Conservation (phyloP, 345 rosid genomes). For the Rhodomyrtus tomentosa region DNA sequence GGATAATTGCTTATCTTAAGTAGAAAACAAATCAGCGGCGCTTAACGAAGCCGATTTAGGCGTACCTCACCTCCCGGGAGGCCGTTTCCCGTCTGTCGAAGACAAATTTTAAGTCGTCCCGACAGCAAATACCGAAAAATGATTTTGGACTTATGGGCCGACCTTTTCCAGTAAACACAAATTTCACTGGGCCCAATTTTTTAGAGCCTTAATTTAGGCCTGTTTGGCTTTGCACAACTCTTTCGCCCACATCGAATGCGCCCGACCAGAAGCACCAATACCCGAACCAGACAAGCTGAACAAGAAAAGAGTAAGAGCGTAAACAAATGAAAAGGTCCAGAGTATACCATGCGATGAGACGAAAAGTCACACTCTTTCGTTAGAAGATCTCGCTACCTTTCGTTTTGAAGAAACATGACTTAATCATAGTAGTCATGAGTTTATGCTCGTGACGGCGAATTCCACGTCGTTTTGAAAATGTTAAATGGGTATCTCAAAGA, state of each 20-base stretch:
- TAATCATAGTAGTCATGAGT: too few species aligned
- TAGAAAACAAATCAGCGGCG: too few species aligned
- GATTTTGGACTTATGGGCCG: background rate
- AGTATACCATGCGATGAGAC: background rate
- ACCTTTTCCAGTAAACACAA: background rate
- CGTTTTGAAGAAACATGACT: too few species aligned
- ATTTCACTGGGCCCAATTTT: background rate
- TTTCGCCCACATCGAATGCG: background rate
- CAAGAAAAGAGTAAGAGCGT: background rate
- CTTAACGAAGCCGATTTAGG: too few species aligned
- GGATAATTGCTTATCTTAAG: too few species aligned
- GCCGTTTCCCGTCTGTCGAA: too few species aligned
- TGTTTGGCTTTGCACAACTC: background rate
- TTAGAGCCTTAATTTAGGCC: background rate
- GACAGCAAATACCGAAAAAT: background rate
- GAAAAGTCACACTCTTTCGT: too few species aligned
- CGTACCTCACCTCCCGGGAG: too few species aligned
- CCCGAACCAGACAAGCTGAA: background rate
- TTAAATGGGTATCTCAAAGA: background rate
- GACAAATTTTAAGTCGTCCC: background rate
- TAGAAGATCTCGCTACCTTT: too few species aligned
- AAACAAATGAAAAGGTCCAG: background rate
- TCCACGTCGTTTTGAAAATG: fast-evolving
- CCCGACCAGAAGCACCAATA: background rate
- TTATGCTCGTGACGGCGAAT: fast-evolving